Evolutionary conservation across 2,329 filamentous ascomycete genomes (phyloP), one percentile per base, ranked within the genome.

Genomic region (Mariannaea elegans): DNA sequence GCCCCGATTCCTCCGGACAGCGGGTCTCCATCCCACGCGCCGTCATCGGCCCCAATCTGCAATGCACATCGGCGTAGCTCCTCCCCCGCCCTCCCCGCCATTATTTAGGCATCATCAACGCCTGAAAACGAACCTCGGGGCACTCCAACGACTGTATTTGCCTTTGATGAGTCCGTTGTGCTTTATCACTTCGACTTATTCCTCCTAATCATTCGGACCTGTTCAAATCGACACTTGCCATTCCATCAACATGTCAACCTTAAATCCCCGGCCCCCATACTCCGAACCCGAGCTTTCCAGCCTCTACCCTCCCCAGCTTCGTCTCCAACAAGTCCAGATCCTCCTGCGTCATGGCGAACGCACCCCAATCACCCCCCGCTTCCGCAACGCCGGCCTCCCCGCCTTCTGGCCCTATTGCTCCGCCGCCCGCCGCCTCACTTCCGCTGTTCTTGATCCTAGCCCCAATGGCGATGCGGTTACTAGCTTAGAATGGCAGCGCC

Each of bases 391-490:
- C 46, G 87, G 87, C 10, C 82, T 90, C n/a, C 75, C 79, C 41
- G 73, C 83, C 48, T 89, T 88, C 77, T 99, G 95, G 95, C 93
- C 95, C 2, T 98, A 97, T 78, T 99, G 95, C 79, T 85, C 86
- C 65, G 87, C 89, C 55, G 91, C 91, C 19, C 85, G 87, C 59
- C 88, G 90, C 65, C 84, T 98, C 73, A 86, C 78, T 61, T 78
- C 79, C 27, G 79, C 77, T 63, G 76, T 87, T 29, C 78, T 86
- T 32, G 77, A 81, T 57, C 76, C 79, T 9, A 65, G 72, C 13
- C 7, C 13, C 56, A 64, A 75, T 18, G 71, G 72, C 48, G 73
- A 72, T 64, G 70, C 74, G 32, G 82, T 82, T 71, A 78, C 78
- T 39, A 78, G 79, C 7, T 70, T 86, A 3, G 82, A 85, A 67